A percentile compares a stretch with the other conserved stretches of the same genome.
These are phyloP conservation scores for Chenopodium album DNA, from an alignment of 148 eudicot genomes.

Conservation along the genomic window DNA sequence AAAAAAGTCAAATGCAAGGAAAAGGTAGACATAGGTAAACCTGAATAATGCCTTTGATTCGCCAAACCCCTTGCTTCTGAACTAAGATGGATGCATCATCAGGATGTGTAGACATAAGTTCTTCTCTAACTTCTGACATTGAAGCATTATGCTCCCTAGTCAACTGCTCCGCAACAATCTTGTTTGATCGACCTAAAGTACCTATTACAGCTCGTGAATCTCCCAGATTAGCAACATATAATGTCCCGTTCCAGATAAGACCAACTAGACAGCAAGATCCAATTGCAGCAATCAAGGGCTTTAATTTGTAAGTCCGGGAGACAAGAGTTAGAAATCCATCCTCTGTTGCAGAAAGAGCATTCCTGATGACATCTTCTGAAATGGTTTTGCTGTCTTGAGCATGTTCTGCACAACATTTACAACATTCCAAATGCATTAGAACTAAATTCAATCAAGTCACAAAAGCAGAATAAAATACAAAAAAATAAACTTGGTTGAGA, in stretches of 20 bases:
- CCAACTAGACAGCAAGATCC: slow-evolving; percentile 86
- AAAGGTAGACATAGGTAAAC: slow-evolving; percentile 27
- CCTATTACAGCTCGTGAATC: slow-evolving; percentile 86
- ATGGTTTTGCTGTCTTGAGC: slow-evolving; percentile 45
- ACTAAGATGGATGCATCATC: slow-evolving; percentile 64
- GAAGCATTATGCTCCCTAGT: slow-evolving; percentile 75
- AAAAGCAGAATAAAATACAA: not conserved
- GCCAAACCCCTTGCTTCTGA: slow-evolving; percentile 58
- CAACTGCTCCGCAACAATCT: slow-evolving; percentile 58
- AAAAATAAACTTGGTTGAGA: not conserved
- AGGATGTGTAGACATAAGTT: slow-evolving; percentile 51
- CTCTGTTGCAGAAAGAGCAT: slow-evolving; percentile 63
- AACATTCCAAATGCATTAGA: not conserved
- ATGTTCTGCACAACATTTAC: slow-evolving; percentile 31
- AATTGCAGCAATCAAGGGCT: slow-evolving; percentile 55
- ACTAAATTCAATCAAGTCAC: not conserved
- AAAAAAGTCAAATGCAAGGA: not conserved
- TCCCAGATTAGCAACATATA: slow-evolving; percentile 75
- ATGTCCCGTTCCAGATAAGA: slow-evolving; percentile 47
- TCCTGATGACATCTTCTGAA: slow-evolving; percentile 47
- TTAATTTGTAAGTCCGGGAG: slow-evolving; percentile 25
- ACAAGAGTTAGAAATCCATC: slow-evolving; percentile 39
- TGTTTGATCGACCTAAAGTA: slow-evolving; percentile 28
- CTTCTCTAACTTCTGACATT: slow-evolving; percentile 53
- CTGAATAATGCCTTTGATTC: slow-evolving; percentile 86